Evolutionary conservation across 1,284 basidiomycete species (phyloP), one percentile per base, ranked within the genome.

Genomic region (Farysia itapuensis): DNA sequence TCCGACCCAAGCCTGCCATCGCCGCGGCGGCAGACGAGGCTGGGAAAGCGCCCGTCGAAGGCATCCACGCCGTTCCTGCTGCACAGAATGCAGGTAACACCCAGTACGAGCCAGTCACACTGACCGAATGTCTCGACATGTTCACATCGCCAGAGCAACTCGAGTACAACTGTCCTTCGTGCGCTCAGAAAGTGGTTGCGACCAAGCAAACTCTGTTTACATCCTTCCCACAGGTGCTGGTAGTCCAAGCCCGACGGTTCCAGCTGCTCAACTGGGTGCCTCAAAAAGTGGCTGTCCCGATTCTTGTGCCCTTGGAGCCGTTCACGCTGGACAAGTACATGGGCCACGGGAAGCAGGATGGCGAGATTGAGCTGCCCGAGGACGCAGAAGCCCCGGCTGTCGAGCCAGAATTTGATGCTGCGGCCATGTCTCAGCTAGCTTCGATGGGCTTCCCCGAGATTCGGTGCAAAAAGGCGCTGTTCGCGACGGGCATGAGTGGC

Each of bases 191-290:
- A 80, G 90, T 83, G 45, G 79, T 65, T 75, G 92, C 86, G 1
- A 79, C 79, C 14, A 86, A 84, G 83, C 85, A 64, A 71, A 83
- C 82, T 7, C 84, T 82, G 23, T 89, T 98, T 67, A 83, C 88
- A 5, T 87, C 89, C 0, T 92, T 94, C 81, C 94, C 94, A 0
- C 83, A 91, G 19, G 84, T 92, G 2, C 82, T 98, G 0, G 86
- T 94, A 4, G 77, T 99, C 1, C 93, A 96, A 67, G 87, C 91
- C 41, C 90, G 89, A 69, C 93, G 95, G 70, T 97, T 97, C 81
- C 89, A 94, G 78, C 83, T 96, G 5, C 86, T 94, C 42, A 93
- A 93, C 71, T 98, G 94, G 94, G 90, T 98, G 4, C 94, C 95
- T 0, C 84, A 88, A 5, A 98, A 98, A 77, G 83, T 97, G 25